A percentile compares a stretch with the other conserved stretches of the same genome.
phyloP scores from a whole-genome alignment of 1,284 basidiomycete species.

The Ganoderma multipileum region DNA sequence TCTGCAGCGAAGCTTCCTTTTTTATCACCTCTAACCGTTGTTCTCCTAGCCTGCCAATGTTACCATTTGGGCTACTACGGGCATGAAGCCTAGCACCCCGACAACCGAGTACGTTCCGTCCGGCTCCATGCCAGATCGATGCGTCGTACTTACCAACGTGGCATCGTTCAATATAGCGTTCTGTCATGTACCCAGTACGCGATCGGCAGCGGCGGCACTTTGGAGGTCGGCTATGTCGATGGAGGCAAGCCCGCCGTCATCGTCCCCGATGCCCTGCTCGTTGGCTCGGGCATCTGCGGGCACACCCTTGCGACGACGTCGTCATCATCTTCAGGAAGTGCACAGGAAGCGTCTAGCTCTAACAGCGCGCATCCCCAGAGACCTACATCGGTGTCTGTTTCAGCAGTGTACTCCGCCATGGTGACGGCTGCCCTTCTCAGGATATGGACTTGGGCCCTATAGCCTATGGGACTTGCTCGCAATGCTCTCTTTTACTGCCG shows the following conservation, averaged over 20 bases:
- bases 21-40: no score
- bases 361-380: conserved; percentile 10
- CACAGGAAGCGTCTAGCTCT: conserved; percentile 11
- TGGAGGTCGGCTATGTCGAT: conserved; percentile 62
- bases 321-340: conserved; percentile 12
- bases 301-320: conserved; percentile 7
- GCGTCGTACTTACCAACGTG: not conserved
- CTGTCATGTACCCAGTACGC: conserved; percentile 68
- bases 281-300: conserved; percentile 49
- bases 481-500: not conserved
- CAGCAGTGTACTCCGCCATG: not conserved
- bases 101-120: conserved; percentile 58
- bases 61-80: conserved; percentile 61
- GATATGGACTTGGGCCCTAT: conserved; percentile 9
- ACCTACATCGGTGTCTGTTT: not conserved
- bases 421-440: conserved; percentile 10
- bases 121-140: not conserved
- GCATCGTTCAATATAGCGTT: conserved; percentile 47
- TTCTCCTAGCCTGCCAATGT: conserved; percentile 56
- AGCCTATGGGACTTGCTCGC: not conserved
- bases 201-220: conserved; percentile 65
- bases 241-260: conserved; percentile 68
- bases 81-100: conserved; percentile 52
- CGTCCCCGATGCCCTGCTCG: conserved; percentile 48
- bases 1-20: not conserved